Base-by-base conservation (phyloP, 1,284 basidiomycete genomes). In the Moesziomyces parantarcticus region DNA sequence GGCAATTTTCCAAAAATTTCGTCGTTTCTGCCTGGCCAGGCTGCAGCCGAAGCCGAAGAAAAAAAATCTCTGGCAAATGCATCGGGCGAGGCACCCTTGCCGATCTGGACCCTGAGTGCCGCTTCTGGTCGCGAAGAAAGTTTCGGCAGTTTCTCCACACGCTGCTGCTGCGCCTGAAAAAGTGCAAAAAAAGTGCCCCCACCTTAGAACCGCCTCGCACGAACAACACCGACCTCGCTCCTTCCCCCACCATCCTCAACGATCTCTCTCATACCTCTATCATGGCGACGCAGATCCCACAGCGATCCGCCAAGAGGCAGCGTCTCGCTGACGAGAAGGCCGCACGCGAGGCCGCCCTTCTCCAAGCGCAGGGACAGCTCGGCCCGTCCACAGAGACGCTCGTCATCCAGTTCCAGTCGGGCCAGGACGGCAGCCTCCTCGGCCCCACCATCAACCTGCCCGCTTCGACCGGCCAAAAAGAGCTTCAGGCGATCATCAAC, bases 381-480 rank as follows among this genome's bases (percentile, higher is more conserved):
- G 76, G 77, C 42, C 77, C 81, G 13, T 69, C 56, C 18, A 65
- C 79, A 34, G 61, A 75, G 20, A 75, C 73, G 14, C 66, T 83
- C 48, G 74, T 83, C 32, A 75, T 83, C 51, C 81, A 83, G 63
- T 79, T 83, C 54, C 74, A 72, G 22, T 78, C 78, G 9, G 77
- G 73, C 41, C 73, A 80, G 49, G 78, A 82, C 49, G 77, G 77
- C 42, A 58, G 54, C 18, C 29, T 65, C 11, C 65, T 83, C 32
- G 81, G 81, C 26, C 72, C 80, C n/a, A 68, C 77, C 32, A 78
- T 83, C 61, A 77, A 67, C 45, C 47, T 83, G 32, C 81, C 81
- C 3, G 79, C 79, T 5, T 58, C 55, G 14, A 78, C 79, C 3
- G 80, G 80, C n/a, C 76, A 77, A 43, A 69, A 68, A 39, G 77